Evolutionary conservation across 768 basidiomycete genomes (phyloP), one percentile per base, ranked within the genome.

Genomic region (Xerocomellus amylosporus): DNA sequence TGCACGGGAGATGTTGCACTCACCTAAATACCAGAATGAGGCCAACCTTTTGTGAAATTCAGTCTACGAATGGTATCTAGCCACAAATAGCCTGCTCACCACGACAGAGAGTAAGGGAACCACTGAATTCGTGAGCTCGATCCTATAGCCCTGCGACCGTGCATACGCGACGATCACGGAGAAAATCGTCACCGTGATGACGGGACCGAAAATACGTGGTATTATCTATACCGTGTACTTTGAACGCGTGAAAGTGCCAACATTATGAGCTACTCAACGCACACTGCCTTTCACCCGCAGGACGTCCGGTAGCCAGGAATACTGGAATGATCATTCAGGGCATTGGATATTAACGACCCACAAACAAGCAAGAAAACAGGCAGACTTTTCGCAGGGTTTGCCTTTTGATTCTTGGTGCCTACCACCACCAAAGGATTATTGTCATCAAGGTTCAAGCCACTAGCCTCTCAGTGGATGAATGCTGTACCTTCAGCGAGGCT

Each of bases 261-360:
- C 17, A 43, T 22, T 22, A 17, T n/a, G 48, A 43, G 28, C 22
- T 40, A 36, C 10, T 61, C 14, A 17, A 75, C 86, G 61, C 68
- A 92, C 89, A 59, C 87, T 91, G 60, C 90, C 88, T 76, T 92
- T 85, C 58, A 93, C 51, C 38, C 92, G 82, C 41, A 94, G 75
- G 19, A 94, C 89, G 70, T 94, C 93, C 2, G 92, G 90, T 13
- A 94, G 75, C 92, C 93, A 95, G 15, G 89, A 90, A 67, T 90
- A 92, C 88, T 90, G 54, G 19, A 49, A 50, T 48, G 43, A 37
- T 53, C 20, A 44, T 46, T 43, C 13, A 51, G 30, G 15, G n/a
- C 8, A 49, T 47, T 41, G 26, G 49, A 55, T 34, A 13, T 30
- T 14, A 8, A 40, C n/a, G 22, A 31, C n/a, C 31, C 41, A 34